A percentile compares a stretch with the other conserved stretches of the same genome.
phyloP scores from a whole-genome alignment of 371 early-diverging fungal genomes.

The Lichtheimia ramosa region DNA sequence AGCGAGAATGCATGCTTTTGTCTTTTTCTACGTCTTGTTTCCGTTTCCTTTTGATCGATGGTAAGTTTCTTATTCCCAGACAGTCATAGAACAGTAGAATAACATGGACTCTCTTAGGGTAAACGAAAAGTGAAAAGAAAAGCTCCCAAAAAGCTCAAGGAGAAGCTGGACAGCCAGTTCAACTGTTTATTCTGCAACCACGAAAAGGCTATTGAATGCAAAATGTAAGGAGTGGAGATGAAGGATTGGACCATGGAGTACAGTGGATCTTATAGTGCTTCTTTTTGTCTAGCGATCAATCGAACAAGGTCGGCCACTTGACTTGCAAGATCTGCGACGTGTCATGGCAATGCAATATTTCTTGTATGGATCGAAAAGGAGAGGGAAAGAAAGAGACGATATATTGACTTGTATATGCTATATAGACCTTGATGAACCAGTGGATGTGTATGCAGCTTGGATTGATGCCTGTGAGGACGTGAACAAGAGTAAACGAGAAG shows the following conservation, averaged over 20 bases:
- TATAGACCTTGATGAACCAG: constrained; percentile 72
- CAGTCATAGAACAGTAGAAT: too few relatives aligned
- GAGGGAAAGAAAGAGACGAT: not conserved
- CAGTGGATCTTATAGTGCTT: not conserved
- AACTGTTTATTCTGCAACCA: constrained; percentile 92
- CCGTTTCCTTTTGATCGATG: too few relatives aligned
- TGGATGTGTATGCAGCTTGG: constrained; percentile 87
- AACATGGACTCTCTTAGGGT: constrained; percentile 49
- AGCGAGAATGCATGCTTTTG: too few relatives aligned
- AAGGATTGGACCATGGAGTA: not conserved
- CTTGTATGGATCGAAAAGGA: constrained; percentile 44
- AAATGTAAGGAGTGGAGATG: constrained; percentile 56
- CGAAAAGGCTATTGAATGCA: constrained; percentile 77
- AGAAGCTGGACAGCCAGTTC: constrained; percentile 78
- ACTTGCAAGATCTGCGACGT: constrained; percentile 79
- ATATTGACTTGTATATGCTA: not conserved
- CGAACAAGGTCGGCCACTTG: constrained; percentile 64
- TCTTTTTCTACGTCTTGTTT: too few relatives aligned
- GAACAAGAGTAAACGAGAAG: constrained; percentile 41
- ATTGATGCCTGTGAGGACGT: constrained; percentile 80
- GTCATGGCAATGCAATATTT: constrained; percentile 65
- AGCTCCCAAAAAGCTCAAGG: constrained; percentile 68
- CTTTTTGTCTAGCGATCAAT: constrained; percentile 34
- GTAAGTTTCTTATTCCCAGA: too few relatives aligned
- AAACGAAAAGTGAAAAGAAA: constrained; percentile 87